phyloP scores from a whole-genome alignment of 345 rosid species.

The Euphorbia lathyris region DNA sequence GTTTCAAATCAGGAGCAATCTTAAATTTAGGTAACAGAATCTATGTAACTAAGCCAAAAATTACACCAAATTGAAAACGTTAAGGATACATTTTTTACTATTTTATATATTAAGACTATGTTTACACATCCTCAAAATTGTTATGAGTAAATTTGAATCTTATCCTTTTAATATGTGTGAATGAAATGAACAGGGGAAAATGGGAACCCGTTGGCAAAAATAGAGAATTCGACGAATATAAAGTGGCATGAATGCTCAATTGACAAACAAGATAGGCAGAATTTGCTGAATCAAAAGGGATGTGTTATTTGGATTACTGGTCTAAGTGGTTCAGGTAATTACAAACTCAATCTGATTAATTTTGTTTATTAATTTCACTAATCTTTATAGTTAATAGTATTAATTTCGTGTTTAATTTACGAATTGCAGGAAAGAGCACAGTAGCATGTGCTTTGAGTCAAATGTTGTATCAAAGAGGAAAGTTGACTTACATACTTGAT shows the following conservation, averaged over 20 bases:
- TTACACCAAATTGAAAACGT: too few species aligned
- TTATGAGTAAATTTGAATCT: not conserved
- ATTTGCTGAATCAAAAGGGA: constrained; percentile 25
- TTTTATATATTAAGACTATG: too few species aligned
- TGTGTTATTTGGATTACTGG: constrained; percentile 35
- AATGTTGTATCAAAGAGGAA: constrained; percentile 25
- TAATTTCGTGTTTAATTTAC: not conserved
- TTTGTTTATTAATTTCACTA: not conserved
- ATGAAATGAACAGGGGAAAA: constrained; percentile 8
- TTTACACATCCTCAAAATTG: too few species aligned
- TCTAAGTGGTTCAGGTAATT: constrained; percentile 29
- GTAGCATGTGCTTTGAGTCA: constrained; percentile 32
- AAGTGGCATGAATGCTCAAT: constrained; percentile 26
- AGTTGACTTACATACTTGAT: constrained; percentile 29
- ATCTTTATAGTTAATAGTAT: not conserved
- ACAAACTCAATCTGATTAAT: too few species aligned
- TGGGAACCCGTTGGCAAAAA: constrained; percentile 6
- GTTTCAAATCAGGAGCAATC: too few species aligned
- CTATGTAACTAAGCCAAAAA: too few species aligned
- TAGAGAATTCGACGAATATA: constrained; percentile 30
- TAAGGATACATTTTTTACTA: too few species aligned
- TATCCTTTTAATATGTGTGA: not conserved
- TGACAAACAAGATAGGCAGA: constrained; percentile 22
- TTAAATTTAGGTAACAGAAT: too few species aligned
- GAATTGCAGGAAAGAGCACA: constrained; percentile 23